Base-by-base conservation (phyloP, 2,329 filamentous ascomycete genomes). In the Arthrobotrys iridis region DNA sequence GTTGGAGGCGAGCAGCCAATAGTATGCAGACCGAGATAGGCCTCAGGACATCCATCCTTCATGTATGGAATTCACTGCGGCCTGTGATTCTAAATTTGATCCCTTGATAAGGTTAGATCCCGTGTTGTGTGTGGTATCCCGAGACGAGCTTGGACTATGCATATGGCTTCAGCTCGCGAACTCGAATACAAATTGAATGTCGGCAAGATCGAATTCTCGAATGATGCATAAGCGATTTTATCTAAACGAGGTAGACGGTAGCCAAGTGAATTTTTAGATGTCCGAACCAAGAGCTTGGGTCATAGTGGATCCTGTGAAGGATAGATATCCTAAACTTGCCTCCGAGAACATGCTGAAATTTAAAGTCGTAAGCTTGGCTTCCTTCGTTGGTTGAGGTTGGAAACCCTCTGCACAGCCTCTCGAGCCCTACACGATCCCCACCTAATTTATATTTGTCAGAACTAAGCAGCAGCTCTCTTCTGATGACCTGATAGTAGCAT, bases 401-500 rank as follows among this genome's bases (percentile, higher is more conserved):
- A 55, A 55, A 55, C 11, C 15, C 20, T 33, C 43, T 33, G 37
- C 63, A 40, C 63, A 67, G 63, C 55, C 64, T 60, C 55, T 33
- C 13, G n/a, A n/a, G n/a, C n/a, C n/a, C n/a, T n/a, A n/a, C 11
- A 26, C 7, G 37, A 41, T 59, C 55, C 15, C 15, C 35, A 18
- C 28, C 24, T 11, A 35, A 43, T 18, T n/a, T 40, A 40, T 58
- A 67, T 67, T 67, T 67, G 63, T 67, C 63, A 67, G 37, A 24
- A 24, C 8, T 3, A 24, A 15, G 28, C 40, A 35, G 28, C 26
- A 28, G 60, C 13, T 24, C 50, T 30, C 59, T 10, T 26, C 11
- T 6, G 33, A 62, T 74, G 62, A 66, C 70, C 70, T 74, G 70
- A 74, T 63, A 55, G 41, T 63, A 63, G 62, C 70, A 26, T 74